phyloP scores from a whole-genome alignment of 352 stramenopile genomes.

The Elongisporangium prolatum region DNA sequence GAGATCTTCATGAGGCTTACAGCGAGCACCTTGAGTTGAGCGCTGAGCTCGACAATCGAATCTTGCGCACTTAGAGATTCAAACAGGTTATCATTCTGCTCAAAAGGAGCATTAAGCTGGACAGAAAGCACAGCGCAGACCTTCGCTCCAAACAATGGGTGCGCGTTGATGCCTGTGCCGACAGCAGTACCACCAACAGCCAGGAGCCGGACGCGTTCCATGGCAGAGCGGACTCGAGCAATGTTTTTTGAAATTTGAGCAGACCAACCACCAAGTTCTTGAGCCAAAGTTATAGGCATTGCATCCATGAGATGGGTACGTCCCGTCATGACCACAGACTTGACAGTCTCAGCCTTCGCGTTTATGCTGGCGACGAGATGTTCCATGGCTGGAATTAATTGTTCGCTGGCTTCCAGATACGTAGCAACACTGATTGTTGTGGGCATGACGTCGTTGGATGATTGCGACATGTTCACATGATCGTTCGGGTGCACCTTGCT shows the following conservation, averaged over 20 bases:
- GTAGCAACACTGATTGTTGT: constrained; percentile 47
- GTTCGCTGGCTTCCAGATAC: constrained; percentile 43
- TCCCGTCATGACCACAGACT: constrained; percentile 49
- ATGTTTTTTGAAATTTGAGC: constrained; percentile 55
- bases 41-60: constrained; percentile 90
- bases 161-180: constrained; percentile 59
- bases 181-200: constrained; percentile 58
- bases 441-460: constrained; percentile 62
- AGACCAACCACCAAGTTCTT: constrained; percentile 44
- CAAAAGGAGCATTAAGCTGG: constrained; percentile 33
- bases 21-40: constrained; percentile 89
- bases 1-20: constrained; percentile 94
- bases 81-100: constrained; percentile 51
- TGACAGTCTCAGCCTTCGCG: constrained; percentile 28
- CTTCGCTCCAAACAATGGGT: constrained; percentile 34
- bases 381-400: constrained; percentile 58
- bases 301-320: constrained; percentile 78
- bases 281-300: constrained; percentile 47
- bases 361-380: constrained; percentile 31
- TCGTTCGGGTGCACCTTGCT: constrained; percentile 80
- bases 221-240: constrained; percentile 33
- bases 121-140: constrained; percentile 34
- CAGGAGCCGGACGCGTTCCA: constrained; percentile 41
- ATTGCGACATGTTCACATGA: constrained; percentile 71
- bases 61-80: constrained; percentile 92